phyloP scores from a whole-genome alignment of 768 basidiomycete species.

The Tricholoma bakamatsutake region DNA sequence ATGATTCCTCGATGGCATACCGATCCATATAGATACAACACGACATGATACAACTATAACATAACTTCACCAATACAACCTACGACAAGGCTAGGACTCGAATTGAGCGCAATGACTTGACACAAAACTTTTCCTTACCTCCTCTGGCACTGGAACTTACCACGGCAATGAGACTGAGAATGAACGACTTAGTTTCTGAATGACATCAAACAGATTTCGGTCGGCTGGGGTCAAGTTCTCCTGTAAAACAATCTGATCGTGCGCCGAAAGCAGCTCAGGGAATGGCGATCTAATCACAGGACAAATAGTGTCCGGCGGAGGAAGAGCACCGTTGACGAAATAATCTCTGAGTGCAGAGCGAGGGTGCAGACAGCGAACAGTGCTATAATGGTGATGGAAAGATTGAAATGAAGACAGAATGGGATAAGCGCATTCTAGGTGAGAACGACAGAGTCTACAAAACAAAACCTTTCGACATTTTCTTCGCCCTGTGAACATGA shows the following conservation, averaged over 20 bases:
- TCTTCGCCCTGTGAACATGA: constrained; percentile 28
- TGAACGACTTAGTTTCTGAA: not conserved
- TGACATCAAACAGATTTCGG: not conserved
- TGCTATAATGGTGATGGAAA: constrained; percentile 12
- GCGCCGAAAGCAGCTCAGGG: not conserved
- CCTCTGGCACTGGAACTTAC: too few species aligned
- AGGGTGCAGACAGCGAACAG: constrained; percentile 19
- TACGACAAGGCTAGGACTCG: too few species aligned
- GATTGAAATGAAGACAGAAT: not conserved
- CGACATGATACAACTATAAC: too few species aligned
- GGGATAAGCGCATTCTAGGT: constrained; percentile 30
- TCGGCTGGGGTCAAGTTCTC: not conserved
- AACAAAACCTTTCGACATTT: constrained; percentile 33
- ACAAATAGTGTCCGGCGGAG: constrained; percentile 34
- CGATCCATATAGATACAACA: too few species aligned
- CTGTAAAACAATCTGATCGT: not conserved
- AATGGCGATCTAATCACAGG: constrained; percentile 24
- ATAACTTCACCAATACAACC: too few species aligned
- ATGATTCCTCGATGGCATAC: too few species aligned
- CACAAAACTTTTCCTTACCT: too few species aligned
- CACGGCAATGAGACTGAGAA: not conserved
- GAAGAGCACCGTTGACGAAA: constrained; percentile 35
- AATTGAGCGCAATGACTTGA: too few species aligned
- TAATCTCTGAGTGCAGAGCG: constrained; percentile 26
- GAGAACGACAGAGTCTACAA: constrained; percentile 33